Percentiles rank a stretch among this genome's conserved stretches.
phyloP scores from a whole-genome alignment of 768 basidiomycete species.

The Vararia minispora region DNA sequence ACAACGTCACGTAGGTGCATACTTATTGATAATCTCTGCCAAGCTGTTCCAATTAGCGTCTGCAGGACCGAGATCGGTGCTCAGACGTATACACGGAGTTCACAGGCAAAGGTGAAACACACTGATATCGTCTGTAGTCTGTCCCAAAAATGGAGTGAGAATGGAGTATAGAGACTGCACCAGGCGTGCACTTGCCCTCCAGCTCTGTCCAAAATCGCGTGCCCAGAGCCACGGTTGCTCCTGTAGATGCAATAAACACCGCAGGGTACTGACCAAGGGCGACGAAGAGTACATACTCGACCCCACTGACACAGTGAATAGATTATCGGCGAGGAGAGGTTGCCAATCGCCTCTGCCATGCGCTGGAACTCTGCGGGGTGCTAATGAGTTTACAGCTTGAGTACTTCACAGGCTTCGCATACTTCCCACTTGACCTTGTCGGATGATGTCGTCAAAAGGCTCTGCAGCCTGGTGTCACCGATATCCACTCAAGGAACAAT shows the following conservation, averaged over 20 bases:
- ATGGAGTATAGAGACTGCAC: neutral
- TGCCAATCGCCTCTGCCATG: conserved; percentile 48
- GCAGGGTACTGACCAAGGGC: no score
- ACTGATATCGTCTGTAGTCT: conserved; percentile 46
- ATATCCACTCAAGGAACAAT: neutral
- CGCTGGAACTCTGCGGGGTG: conserved; percentile 37
- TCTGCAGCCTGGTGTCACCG: conserved; percentile 21
- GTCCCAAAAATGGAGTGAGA: neutral
- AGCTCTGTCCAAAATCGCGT: conserved; percentile 45
- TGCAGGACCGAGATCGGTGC: no score
- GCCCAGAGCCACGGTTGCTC: conserved; percentile 60
- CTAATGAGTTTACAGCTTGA: conserved; percentile 5
- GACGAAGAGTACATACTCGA: conserved; percentile 25
- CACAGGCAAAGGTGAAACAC: conserved; percentile 5
- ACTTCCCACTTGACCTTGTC: conserved; percentile 46
- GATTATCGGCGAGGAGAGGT: conserved; percentile 39
- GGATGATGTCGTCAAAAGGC: conserved; percentile 44
- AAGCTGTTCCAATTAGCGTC: conserved; percentile 38
- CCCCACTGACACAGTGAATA: conserved; percentile 65
- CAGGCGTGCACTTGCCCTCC: conserved; percentile 35
- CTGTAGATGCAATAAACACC: conserved; percentile 21
- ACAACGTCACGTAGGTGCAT: neutral
- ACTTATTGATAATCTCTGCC: conserved; percentile 45
- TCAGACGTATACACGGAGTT: conserved; percentile 11
- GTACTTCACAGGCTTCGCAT: conserved; percentile 14